A percentile compares a stretch with the other conserved stretches of the same genome.
These are phyloP conservation scores for Fusarium austroafricanum DNA, from an alignment of 2,329 filamentous ascomycete genomes.

Conservation along the genomic window DNA sequence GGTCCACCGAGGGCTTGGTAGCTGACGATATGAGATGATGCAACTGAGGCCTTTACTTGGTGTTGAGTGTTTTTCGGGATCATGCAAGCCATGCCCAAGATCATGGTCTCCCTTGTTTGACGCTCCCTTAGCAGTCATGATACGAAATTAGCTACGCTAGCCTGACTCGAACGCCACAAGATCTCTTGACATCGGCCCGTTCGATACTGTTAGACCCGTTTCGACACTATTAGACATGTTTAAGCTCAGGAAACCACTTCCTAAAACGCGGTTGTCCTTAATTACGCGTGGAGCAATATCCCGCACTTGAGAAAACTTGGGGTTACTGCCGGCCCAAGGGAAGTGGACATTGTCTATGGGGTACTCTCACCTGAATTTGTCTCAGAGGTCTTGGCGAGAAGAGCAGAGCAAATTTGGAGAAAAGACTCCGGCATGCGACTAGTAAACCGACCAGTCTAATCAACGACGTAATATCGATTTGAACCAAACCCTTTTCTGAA, in stretches of 20 bases:
- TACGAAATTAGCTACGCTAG: neutral
- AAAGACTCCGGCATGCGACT: neutral
- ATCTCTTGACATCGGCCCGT: constrained; percentile 6
- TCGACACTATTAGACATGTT: neutral
- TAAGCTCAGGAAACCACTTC: neutral
- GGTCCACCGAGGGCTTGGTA: neutral
- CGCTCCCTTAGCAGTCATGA: neutral
- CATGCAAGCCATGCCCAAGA: neutral
- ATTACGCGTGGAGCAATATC: neutral
- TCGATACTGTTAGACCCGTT: neutral
- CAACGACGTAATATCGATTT: neutral
- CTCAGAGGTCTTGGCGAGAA: neutral
- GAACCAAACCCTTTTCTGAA: neutral
- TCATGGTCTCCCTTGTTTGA: neutral
- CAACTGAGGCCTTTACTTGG: neutral
- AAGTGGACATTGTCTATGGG: neutral
- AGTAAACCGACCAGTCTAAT: neutral
- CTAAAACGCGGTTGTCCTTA: neutral
- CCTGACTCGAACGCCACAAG: constrained; percentile 15
- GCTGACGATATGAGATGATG: no score
- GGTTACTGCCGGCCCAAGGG: neutral
- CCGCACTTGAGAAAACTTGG: constrained; percentile 2
- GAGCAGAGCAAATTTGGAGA: neutral
- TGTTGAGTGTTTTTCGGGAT: neutral
- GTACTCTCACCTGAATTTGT: neutral